Base-by-base conservation (phyloP, 1,284 basidiomycete genomes). In the Leucoagaricus sp. region DNA sequence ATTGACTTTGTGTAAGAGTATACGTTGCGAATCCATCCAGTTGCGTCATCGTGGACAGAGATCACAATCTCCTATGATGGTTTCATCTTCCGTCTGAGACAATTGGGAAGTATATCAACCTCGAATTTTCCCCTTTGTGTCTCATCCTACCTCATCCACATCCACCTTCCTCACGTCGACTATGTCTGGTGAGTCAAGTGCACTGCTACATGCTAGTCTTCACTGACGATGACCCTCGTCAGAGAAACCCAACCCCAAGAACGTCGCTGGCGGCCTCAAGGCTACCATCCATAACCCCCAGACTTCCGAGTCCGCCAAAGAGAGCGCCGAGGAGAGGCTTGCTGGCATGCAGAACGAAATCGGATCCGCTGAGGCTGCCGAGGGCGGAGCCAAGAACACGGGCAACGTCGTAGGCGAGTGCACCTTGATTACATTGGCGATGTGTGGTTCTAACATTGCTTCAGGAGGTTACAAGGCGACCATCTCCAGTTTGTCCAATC, bases 401-500 rank as follows among this genome's bases (percentile, higher is more conserved):
- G 42, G 40, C 7, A 53, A 57, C 10, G 31, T 29, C 2, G 19
- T 53, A 23, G 45, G 42, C 17, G 33, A 51, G 33, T 40, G 8
- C n/a, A n/a, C 3, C 29, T 34, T n/a, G 56, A 13, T 33, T 33
- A 38, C 15, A 46, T 29, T 28, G 44, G 25, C 49, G 25, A 17
- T 13, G 50, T 33, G 63, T 62, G 17, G 29, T 10, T 10, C 40
- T 21, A 7, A 42, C 19, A 33, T 42, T 29, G 8, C 23, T 15
- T 44, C 61, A 44, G 63, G 62, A 9, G 64, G 64, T 2, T 63
- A 65, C 40, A 63, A 63, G 51, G 64, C 62, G 7, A 58, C 60
- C 17, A 12, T n/a, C 45, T 62, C 31, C 59, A 58, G 52, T 63
- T 59, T 62, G 46, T 49, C 15, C 5, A 23, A 19, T 19, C 33